Evolutionary conservation across 169 alveolate species (phyloP).

Genomic region (Perkinsus marinus): DNA sequence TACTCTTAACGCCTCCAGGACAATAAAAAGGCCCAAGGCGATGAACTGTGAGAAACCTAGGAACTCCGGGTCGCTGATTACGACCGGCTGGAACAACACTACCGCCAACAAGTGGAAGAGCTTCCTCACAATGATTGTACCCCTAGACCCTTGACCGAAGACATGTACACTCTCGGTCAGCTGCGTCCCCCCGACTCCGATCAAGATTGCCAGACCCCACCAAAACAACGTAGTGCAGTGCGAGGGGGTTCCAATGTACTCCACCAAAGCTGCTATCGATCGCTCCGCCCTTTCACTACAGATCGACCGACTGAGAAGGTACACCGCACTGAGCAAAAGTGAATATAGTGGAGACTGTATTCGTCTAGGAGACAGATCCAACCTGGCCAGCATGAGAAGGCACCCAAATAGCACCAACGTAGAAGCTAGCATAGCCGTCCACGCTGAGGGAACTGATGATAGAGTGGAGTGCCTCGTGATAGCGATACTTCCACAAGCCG

Average conservation of each 20-base stretch:
- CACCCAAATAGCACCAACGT: background rate
- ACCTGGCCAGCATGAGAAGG: background rate
- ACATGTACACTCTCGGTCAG: background rate
- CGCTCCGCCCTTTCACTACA: background rate
- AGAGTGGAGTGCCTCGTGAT: background rate
- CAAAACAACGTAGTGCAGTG: background rate
- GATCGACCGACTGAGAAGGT: background rate
- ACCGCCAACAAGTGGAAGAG: background rate
- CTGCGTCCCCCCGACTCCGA: background rate
- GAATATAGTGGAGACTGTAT: background rate
- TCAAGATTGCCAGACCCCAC: background rate
- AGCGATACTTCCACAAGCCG: background rate
- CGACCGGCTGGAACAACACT: background rate
- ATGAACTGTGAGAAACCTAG: background rate
- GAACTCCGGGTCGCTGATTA: background rate
- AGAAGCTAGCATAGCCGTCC: background rate
- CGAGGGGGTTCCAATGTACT: background rate
- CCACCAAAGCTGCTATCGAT: background rate
- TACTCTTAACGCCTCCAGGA: background rate
- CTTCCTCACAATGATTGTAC: background rate
- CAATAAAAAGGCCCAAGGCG: background rate
- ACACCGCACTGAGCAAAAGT: background rate
- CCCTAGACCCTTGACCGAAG: background rate
- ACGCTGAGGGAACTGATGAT: background rate
- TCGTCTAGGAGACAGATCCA: background rate